Evolutionary conservation across 345 rosid genomes (phyloP).

Genomic region (Dipteronia dyeriana): DNA sequence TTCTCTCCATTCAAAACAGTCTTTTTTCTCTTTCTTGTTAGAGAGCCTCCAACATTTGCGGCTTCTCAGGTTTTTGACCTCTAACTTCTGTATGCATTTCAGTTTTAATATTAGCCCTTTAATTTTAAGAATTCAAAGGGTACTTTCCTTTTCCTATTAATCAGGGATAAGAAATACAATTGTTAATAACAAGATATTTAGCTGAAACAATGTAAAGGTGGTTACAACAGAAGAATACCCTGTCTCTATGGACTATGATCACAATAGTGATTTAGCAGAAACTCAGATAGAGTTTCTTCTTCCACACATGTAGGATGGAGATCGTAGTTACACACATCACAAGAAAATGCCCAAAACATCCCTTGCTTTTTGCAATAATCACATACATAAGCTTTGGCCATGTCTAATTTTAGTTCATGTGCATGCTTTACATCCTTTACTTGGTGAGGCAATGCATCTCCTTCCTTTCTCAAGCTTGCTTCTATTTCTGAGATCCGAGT

Average conservation of each 20-base stretch:
- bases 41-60: constrained; percentile 22
- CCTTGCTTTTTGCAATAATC: constrained; percentile 63
- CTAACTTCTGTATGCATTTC: not conserved
- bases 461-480: constrained; percentile 56
- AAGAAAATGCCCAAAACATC: constrained; percentile 80
- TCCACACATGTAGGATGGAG: constrained; percentile 76
- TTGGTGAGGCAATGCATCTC: constrained; percentile 56
- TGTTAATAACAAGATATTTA: too few species aligned
- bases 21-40: not conserved
- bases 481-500: constrained; percentile 55
- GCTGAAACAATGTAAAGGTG: too few species aligned
- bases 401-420: constrained; percentile 66
- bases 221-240: not conserved
- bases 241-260: not conserved
- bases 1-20: not conserved
- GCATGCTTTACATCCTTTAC: constrained; percentile 62
- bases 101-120: not conserved
- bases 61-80: constrained; percentile 12
- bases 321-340: constrained; percentile 69
- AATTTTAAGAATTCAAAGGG: too few species aligned
- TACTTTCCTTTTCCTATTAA: too few species aligned
- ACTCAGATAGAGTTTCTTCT: constrained; percentile 27
- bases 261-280: too few species aligned
- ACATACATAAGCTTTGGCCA: constrained; percentile 76
- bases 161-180: too few species aligned